phyloP scores from a whole-genome alignment of 2,329 filamentous ascomycete species.

The Alternaria triticimaculans region DNA sequence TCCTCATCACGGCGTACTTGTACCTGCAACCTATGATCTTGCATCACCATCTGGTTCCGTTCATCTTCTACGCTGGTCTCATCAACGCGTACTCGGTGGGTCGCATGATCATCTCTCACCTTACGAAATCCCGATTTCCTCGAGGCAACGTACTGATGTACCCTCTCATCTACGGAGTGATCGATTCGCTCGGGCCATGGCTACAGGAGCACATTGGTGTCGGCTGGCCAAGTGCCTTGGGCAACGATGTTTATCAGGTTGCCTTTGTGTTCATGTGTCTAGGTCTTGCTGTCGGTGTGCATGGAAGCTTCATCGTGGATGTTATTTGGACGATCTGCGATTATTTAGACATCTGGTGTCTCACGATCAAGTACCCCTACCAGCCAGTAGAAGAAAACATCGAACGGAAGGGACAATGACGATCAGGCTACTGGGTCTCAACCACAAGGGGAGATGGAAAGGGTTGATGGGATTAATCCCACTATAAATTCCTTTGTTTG shows the following conservation, averaged over 20 bases:
- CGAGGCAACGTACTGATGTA: conserved; percentile 85
- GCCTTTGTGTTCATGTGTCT: conserved; percentile 89
- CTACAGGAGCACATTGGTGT: conserved; percentile 59
- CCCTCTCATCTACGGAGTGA: conserved; percentile 77
- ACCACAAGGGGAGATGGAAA: not conserved
- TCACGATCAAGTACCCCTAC: conserved; percentile 89
- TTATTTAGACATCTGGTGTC: conserved; percentile 96
- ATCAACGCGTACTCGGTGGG: conserved; percentile 95
- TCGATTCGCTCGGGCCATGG: conserved; percentile 79
- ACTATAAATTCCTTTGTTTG: not conserved
- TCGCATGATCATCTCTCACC: conserved; percentile 92
- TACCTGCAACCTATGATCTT: conserved; percentile 85
- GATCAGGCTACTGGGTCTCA: not conserved
- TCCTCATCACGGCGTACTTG: conserved; percentile 77
- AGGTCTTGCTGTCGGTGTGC: conserved; percentile 85
- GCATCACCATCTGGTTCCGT: conserved; percentile 83
- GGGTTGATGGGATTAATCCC: not conserved
- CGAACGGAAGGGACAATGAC: conserved; percentile 36
- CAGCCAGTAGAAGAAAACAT: conserved; percentile 49
- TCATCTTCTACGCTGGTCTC: conserved; percentile 85
- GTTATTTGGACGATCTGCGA: conserved; percentile 98
- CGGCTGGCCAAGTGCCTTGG: conserved; percentile 51
- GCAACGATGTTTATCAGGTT: conserved; percentile 80
- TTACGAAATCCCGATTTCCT: conserved; percentile 86
- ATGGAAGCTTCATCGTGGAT: conserved; percentile 95